These are phyloP conservation scores for Ottelia alismoides DNA, from an alignment of 106 monocot species.

Conservation along the genomic window DNA sequence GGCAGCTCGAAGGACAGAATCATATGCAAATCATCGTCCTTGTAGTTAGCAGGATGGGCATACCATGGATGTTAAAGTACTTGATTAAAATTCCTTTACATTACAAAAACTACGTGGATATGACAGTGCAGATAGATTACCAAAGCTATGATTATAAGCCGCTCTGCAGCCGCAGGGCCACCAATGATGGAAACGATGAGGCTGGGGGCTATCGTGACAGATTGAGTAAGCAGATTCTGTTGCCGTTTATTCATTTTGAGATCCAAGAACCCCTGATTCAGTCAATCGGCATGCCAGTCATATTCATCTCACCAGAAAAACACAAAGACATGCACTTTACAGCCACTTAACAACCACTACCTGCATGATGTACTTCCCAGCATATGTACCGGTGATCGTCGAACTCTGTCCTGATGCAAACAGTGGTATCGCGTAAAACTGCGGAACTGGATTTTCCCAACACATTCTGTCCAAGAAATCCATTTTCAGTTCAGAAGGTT, in stretches of 20 bases:
- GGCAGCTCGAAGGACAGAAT: constrained; percentile 88
- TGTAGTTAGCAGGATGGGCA: neutral
- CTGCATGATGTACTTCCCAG: constrained; percentile 21
- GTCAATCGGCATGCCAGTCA: too few species aligned
- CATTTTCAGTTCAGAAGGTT: too few species aligned
- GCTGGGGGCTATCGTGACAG: constrained; percentile 62
- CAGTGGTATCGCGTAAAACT: constrained; percentile 13
- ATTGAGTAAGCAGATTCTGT: constrained; percentile 58
- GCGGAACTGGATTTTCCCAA: constrained; percentile 15
- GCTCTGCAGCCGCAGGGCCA: constrained; percentile 65
- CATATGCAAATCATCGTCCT: constrained; percentile 28
- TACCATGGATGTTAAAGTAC: too few species aligned
- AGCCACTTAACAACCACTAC: too few species aligned
- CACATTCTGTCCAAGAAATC: constrained; percentile 9
- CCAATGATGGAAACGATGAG: constrained; percentile 71
- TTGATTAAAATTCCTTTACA: too few species aligned
- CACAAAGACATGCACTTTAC: too few species aligned
- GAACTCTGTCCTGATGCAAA: constrained; percentile 22
- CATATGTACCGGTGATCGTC: constrained; percentile 18
- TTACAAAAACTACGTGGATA: too few species aligned
- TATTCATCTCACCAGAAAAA: too few species aligned
- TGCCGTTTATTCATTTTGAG: constrained; percentile 70
- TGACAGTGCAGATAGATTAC: constrained; percentile 25
- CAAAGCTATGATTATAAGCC: constrained; percentile 76
- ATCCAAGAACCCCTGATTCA: constrained; percentile 59